Conservation (phyloP, 2,329 filamentous ascomycete genomes). For the Calonectria multiphialidica region DNA sequence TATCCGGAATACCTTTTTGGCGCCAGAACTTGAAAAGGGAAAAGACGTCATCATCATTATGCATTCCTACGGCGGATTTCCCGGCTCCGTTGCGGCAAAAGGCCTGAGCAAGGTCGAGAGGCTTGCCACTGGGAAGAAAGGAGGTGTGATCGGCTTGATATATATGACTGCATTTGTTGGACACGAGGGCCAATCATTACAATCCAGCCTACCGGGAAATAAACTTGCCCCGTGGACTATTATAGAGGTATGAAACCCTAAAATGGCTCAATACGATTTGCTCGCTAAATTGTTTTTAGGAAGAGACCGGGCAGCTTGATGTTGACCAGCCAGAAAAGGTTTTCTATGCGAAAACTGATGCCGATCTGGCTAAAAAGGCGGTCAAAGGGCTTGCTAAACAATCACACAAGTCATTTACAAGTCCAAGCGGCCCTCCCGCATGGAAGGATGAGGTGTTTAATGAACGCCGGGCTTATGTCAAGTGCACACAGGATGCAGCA, state of each 20-base stretch:
- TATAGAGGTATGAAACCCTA: not conserved
- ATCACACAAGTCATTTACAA: conserved; percentile 2
- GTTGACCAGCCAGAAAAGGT: conserved; percentile 60
- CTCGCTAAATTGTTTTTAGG: not conserved
- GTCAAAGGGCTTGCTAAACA: conserved; percentile 11
- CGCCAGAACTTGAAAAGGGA: conserved; percentile 28
- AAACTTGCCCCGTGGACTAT: conserved; percentile 4
- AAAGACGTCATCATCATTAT: conserved; percentile 36
- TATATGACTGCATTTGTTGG: conserved; percentile 28
- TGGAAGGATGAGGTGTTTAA: conserved; percentile 27
- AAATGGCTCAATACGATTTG: not conserved
- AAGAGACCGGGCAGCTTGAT: not conserved
- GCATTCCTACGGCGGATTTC: conserved; percentile 40
- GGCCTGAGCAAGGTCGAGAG: conserved; percentile 31
- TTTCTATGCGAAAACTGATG: conserved; percentile 21
- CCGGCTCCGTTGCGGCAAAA: conserved; percentile 30
- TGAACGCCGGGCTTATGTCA: conserved; percentile 22
- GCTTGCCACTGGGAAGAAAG: not conserved
- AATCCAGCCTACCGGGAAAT: conserved; percentile 10
- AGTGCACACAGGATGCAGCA: conserved; percentile 17
- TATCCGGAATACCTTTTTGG: conserved; percentile 8
- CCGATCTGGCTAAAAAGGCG: not conserved
- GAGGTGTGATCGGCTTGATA: conserved; percentile 25
- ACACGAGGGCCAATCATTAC: conserved; percentile 13
- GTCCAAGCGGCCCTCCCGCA: conserved; percentile 9